Conservation (phyloP, 1,284 basidiomycete species). For the Polyporus tsugae region DNA sequence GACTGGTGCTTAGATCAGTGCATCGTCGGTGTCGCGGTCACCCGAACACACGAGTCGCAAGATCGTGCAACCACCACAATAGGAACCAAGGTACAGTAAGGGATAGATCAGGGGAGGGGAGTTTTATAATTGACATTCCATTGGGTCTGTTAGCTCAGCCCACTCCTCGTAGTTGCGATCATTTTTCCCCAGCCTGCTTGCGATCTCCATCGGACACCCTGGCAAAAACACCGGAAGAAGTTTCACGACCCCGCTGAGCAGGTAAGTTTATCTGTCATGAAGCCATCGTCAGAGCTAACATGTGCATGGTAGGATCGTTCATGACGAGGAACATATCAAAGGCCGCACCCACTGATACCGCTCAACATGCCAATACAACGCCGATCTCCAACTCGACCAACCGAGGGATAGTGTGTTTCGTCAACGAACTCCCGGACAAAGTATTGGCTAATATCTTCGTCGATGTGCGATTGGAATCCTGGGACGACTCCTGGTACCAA, state of each 20-base stretch:
- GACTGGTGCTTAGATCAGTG: too few species aligned
- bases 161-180: too few species aligned
- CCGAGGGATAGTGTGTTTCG: not conserved
- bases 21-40: too few species aligned
- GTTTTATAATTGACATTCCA: too few species aligned
- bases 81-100: too few species aligned
- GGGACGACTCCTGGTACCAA: conserved; percentile 12
- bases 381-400: not conserved
- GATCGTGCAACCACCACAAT: too few species aligned
- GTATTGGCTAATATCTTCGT: not conserved
- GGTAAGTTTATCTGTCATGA: not conserved
- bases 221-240: too few species aligned
- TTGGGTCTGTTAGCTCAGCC: too few species aligned
- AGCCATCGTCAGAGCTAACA: not conserved
- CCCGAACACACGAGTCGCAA: too few species aligned
- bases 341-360: not conserved
- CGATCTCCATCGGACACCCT: too few species aligned
- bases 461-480: not conserved
- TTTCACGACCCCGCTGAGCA: not conserved
- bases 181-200: too few species aligned
- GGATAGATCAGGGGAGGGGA: too few species aligned
- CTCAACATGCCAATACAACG: not conserved
- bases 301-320: not conserved
- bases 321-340: not conserved
- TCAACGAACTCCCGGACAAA: not conserved